Percentiles rank a stretch among this genome's conserved stretches.
These are phyloP conservation scores for Tylopilus intermedius DNA, from an alignment of 768 basidiomycete species.

Conservation along the genomic window DNA sequence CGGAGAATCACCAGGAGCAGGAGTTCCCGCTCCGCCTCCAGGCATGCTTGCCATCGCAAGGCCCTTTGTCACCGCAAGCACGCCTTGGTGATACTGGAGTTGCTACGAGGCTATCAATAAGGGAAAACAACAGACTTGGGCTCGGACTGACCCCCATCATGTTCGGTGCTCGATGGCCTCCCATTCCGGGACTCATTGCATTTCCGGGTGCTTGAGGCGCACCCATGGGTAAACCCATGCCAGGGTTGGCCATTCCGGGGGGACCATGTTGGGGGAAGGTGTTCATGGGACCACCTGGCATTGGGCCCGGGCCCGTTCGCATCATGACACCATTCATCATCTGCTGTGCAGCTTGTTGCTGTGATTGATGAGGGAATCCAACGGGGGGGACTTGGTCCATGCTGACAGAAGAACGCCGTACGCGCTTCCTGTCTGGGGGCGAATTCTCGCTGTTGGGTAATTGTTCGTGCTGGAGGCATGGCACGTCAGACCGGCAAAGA, in stretches of 20 bases:
- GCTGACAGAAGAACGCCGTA: constrained; percentile 43
- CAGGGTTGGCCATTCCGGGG: constrained; percentile 27
- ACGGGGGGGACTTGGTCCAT: constrained; percentile 40
- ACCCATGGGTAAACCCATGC: constrained; percentile 32
- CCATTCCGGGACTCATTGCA: constrained; percentile 37
- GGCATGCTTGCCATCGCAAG: constrained; percentile 27
- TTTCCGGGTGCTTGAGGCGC: constrained; percentile 28
- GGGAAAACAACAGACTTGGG: neutral
- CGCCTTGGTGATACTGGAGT: constrained; percentile 36
- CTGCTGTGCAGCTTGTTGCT: constrained; percentile 34
- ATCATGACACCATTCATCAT: constrained; percentile 40
- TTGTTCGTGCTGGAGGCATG: constrained; percentile 38
- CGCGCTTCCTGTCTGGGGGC: constrained; percentile 53
- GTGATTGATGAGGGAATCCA: constrained; percentile 32
- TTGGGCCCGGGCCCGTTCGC: constrained; percentile 29
- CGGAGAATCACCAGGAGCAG: constrained; percentile 39
- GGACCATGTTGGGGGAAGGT: constrained; percentile 30
- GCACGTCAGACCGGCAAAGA: constrained; percentile 1
- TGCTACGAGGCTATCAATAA: constrained; percentile 17
- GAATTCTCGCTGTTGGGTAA: constrained; percentile 49
- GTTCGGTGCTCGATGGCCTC: constrained; percentile 21
- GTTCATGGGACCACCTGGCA: constrained; percentile 33
- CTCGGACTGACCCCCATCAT: constrained; percentile 29
- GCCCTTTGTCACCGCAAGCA: constrained; percentile 34
- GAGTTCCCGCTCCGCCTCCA: constrained; percentile 40